Conservation (phyloP, 2,329 filamentous ascomycete genomes). For the Ascochyta koolunga region DNA sequence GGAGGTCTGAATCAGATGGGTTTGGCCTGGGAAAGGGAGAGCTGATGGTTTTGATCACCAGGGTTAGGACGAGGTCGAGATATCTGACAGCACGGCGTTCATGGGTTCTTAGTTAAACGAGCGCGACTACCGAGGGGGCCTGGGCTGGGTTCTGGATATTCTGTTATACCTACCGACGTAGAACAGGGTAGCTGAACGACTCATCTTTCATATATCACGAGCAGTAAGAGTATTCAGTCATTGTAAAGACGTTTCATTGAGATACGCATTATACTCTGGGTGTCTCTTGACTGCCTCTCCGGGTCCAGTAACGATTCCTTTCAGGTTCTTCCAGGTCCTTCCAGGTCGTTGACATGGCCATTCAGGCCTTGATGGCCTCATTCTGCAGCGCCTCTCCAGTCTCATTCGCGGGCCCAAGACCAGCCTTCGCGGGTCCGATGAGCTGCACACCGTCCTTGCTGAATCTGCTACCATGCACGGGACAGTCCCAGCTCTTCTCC, state of each 20-base stretch:
- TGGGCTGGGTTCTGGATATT: slow-evolving; percentile 1
- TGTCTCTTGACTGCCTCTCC: neutral
- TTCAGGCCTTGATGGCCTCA: slow-evolving; percentile 16
- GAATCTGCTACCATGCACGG: slow-evolving; percentile 54
- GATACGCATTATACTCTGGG: neutral
- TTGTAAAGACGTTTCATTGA: neutral
- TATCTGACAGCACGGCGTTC: slow-evolving; percentile 9
- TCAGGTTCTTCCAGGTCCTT: too few relatives aligned
- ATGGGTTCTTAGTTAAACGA: slow-evolving; percentile 1
- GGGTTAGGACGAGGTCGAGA: neutral
- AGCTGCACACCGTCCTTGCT: slow-evolving; percentile 51
- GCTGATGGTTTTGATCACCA: neutral
- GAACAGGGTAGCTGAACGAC: slow-evolving; percentile 5
- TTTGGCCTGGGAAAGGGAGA: neutral
- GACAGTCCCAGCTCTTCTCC: slow-evolving; percentile 55
- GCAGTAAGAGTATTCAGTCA: neutral
- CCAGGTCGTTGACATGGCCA: neutral
- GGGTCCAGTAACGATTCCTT: neutral
- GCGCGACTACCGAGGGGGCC: neutral
- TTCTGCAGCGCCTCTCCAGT: slow-evolving; percentile 32
- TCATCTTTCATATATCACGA: neutral
- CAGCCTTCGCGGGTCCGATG: slow-evolving; percentile 50
- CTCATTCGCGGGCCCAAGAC: slow-evolving; percentile 43
- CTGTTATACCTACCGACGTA: slow-evolving; percentile 5
- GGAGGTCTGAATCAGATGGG: neutral